Evolutionary conservation across 805 yeast genomes (phyloP).

Genomic region (Starmera pachycereana): DNA sequence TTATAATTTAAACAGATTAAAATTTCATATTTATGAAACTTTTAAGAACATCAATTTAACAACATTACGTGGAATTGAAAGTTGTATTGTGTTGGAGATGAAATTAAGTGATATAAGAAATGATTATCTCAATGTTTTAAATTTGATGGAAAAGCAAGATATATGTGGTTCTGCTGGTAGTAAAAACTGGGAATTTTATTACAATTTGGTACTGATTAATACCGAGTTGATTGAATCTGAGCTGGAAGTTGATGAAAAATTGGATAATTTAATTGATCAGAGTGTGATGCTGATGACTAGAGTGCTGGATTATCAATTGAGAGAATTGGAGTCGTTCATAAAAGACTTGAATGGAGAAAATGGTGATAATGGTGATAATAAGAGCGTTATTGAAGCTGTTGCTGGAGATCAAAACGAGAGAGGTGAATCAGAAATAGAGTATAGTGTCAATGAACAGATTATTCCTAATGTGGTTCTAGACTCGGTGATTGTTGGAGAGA

Average conservation of each 20-base stretch:
- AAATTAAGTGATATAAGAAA: slow-evolving; percentile 6
- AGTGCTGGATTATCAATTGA: slow-evolving; percentile 8
- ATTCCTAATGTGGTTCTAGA: slow-evolving; percentile 15
- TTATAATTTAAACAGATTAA: slow-evolving; percentile 49
- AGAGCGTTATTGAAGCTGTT: slow-evolving; percentile 7
- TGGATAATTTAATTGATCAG: slow-evolving; percentile 5
- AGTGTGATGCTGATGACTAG: slow-evolving; percentile 2
- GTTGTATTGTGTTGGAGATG: slow-evolving; percentile 3
- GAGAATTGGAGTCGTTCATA: slow-evolving; percentile 12
- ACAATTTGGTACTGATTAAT: slow-evolving; percentile 12
- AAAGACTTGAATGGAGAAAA: slow-evolving; percentile 7
- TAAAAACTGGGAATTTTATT: slow-evolving; percentile 19
- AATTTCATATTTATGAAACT: slow-evolving; percentile 49
- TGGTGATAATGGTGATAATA: slow-evolving; percentile 8
- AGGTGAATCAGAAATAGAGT: slow-evolving; percentile 8
- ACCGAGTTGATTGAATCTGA: slow-evolving; percentile 5
- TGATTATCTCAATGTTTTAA: slow-evolving; percentile 6
- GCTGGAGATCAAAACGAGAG: slow-evolving; percentile 6
- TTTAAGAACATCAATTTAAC: slow-evolving; percentile 30
- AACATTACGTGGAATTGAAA: slow-evolving; percentile 22
- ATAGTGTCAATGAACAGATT: slow-evolving; percentile 15
- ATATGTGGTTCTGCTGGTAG: slow-evolving; percentile 2
- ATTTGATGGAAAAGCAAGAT: background rate
- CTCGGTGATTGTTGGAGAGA: slow-evolving; percentile 5
- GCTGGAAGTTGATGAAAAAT: slow-evolving; percentile 7